These are phyloP conservation scores for Draba incana DNA, from an alignment of 345 rosid species.

Conservation along the genomic window DNA sequence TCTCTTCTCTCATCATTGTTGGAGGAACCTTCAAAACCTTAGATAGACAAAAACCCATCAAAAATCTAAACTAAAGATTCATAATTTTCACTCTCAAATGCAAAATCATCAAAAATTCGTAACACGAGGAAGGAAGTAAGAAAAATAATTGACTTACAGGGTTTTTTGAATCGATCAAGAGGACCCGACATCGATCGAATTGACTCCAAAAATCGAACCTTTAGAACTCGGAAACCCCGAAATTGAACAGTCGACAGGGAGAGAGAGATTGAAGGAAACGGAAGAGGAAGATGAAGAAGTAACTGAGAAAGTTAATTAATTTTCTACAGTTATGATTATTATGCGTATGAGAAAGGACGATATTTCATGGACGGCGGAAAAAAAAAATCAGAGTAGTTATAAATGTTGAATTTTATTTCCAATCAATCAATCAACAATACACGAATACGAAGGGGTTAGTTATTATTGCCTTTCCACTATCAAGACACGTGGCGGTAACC, in stretches of 20 bases:
- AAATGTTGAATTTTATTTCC: conserved; percentile 11
- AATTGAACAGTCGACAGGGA: conserved; percentile 4
- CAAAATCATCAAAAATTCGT: not conserved
- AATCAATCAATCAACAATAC: too few species aligned
- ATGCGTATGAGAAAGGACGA: conserved; percentile 16
- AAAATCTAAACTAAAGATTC: not conserved
- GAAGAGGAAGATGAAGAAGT: conserved; percentile 16
- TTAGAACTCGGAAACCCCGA: not conserved
- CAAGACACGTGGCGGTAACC: conserved; percentile 20
- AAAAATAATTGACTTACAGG: conserved; percentile 30
- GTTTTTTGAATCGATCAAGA: conserved; percentile 37
- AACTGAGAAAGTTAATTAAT: conserved; percentile 1
- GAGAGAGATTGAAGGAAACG: conserved; percentile 11
- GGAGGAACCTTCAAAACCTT: conserved; percentile 66
- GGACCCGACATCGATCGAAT: conserved; percentile 23
- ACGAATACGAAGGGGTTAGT: not conserved
- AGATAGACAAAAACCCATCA: not conserved
- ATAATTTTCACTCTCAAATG: not conserved
- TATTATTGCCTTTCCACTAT: not conserved
- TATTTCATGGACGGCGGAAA: conserved; percentile 11
- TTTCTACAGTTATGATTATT: conserved; percentile 7
- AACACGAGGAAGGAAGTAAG: not conserved
- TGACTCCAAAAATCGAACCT: conserved; percentile 2
- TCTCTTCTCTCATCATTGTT: conserved; percentile 61
- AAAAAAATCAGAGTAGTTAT: conserved; percentile 1